These are phyloP conservation scores for Tolypocladium inflatum DNA, from an alignment of 2,329 filamentous ascomycete genomes.

Conservation along the genomic window DNA sequence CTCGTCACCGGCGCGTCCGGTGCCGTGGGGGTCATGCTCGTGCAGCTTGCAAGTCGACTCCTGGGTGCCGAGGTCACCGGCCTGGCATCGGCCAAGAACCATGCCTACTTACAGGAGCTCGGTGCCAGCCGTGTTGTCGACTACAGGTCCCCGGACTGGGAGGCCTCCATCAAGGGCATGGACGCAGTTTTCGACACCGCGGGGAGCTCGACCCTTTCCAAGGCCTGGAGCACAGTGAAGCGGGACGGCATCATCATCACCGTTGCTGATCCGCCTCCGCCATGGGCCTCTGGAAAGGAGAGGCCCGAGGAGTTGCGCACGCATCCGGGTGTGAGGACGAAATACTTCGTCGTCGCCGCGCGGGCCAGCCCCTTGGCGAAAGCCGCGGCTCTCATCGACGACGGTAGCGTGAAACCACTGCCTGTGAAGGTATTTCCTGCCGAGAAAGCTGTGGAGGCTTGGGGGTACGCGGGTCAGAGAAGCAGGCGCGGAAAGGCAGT, in stretches of 20 bases:
- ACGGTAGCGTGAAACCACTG: constrained; percentile 10
- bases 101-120: constrained; percentile 7
- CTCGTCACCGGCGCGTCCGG: constrained; percentile 21
- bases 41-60: constrained; percentile 17
- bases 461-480: constrained; percentile 12
- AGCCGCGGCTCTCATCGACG: constrained; percentile 12
- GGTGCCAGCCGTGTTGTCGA: constrained; percentile 15
- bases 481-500: constrained; percentile 15
- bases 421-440: constrained; percentile 12
- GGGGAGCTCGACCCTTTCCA: constrained; percentile 15
- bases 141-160: constrained; percentile 15
- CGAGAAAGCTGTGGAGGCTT: constrained; percentile 15
- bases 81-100: constrained; percentile 15
- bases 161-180: constrained; percentile 9
- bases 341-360: constrained; percentile 20
- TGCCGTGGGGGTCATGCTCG: constrained; percentile 17
- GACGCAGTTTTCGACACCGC: constrained; percentile 23
- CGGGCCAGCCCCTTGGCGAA: constrained; percentile 8
- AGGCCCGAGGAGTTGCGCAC: constrained; percentile 8
- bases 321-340: constrained; percentile 12
- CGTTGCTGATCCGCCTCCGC: constrained; percentile 21
- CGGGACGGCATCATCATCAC: constrained; percentile 21
- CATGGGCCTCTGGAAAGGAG: constrained; percentile 17
- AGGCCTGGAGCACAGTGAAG: constrained; percentile 19
- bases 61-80: constrained; percentile 14